Base-by-base conservation (phyloP, 208 protist genomes). In the Trypanosoma mega region DNA sequence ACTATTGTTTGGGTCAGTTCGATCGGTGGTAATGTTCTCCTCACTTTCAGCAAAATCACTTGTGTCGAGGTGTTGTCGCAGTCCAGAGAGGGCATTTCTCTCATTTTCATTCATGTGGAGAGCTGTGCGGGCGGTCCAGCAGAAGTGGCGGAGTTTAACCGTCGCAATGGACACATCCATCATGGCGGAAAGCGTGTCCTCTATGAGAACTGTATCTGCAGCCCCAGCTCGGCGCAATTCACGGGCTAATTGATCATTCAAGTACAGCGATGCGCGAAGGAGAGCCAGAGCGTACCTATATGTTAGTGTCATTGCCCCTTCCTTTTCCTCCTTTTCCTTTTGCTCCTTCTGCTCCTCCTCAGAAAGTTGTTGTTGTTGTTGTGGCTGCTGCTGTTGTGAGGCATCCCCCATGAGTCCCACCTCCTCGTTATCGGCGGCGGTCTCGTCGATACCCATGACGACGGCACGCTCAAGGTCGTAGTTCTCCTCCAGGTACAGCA, bases 171-270 rank as follows among this genome's bases (percentile, higher is more conserved):
- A 70, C 6, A 76, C 65, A 53, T 96, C 89, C 85, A 96, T 93
- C 89, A 96, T 93, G 61, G 82, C 79, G 21, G 82, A 91, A 23
- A 96, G 72, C 14, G 75, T 82, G 57, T 93, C 84, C 54, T 96
- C 89, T 45, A 96, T 87, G 7, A 85, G 63, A 18, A 96, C 89
- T 2, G 86, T 92, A 70, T 96, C 89, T 1, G 74, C 71, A 5
- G 86, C 78, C 51, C 78, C 81, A 1, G 73, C 72, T 49, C 75
- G 68, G 11, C 69, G 50, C 21, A 95, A 71, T 63, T 85, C 79
- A 52, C 80, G 68, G 18, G 78, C 73, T 4, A 90, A 75, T 43
- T 83, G 82, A 16, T 88, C 68, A 21, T 69, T 57, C 14, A 95
- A 66, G 62, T 85, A 95, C 23, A 95, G 53, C 4, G 75, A 62